These are phyloP conservation scores for Hysterangium stoloniferum DNA, from an alignment of 768 basidiomycete species.

Conservation along the genomic window DNA sequence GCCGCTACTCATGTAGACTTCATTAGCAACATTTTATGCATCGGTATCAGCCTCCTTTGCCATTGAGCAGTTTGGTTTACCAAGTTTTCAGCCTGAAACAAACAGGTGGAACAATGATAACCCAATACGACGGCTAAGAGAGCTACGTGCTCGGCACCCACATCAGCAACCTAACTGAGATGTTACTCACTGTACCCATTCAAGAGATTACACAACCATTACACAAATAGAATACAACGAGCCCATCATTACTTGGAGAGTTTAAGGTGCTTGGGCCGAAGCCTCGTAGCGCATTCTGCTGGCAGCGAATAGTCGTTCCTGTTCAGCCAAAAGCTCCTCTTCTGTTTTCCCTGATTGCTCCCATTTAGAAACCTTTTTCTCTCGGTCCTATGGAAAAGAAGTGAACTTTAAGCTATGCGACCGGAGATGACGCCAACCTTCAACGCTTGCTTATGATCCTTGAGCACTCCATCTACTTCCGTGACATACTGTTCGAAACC, in stretches of 20 bases:
- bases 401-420: background rate
- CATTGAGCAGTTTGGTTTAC: slow-evolving; percentile 78
- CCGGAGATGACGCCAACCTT: slow-evolving; percentile 65
- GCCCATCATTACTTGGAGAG: background rate
- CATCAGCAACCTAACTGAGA: slow-evolving; percentile 16
- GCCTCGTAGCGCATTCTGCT: slow-evolving; percentile 39
- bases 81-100: slow-evolving; percentile 32
- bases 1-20: slow-evolving; percentile 15
- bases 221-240: slow-evolving; percentile 7
- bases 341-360: slow-evolving; percentile 84
- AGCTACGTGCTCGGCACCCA: slow-evolving; percentile 37
- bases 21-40: slow-evolving; percentile 68
- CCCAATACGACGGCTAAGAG: slow-evolving; percentile 49
- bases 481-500: slow-evolving; percentile 88
- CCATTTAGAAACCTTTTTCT: slow-evolving; percentile 87
- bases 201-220: background rate
- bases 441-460: slow-evolving; percentile 93
- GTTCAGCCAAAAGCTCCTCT: slow-evolving; percentile 80
- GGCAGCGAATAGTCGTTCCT: slow-evolving; percentile 90
- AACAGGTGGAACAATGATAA: slow-evolving; percentile 63
- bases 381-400: slow-evolving; percentile 53
- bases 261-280: slow-evolving; percentile 11
- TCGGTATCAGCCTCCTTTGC: slow-evolving; percentile 75
- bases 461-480: slow-evolving; percentile 87
- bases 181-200: background rate